Conservation (phyloP, 176 grass and related monocot species). For the Zea mays region Zm-B73-REFERENCE-NAM-5.0 NC_050099.1:208625501-208626000, state of each 20-base stretch:
- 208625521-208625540: conserved; percentile 40
- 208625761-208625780: background rate
- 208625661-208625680: background rate
- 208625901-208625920: conserved; percentile 28
- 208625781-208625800: background rate
- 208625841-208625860: conserved; percentile 16
- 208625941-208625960: conserved; percentile 32
- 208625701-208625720: conserved; percentile 16
- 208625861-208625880: conserved; percentile 25
- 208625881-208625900: conserved; percentile 29
- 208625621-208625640: background rate
- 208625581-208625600: conserved; percentile 25
- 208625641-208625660: background rate
- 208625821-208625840: conserved; percentile 25
- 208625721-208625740: background rate
- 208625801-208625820: conserved; percentile 33
- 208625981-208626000: conserved; percentile 78
- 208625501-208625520: conserved; percentile 51
- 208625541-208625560: conserved; percentile 30
- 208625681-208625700: background rate
- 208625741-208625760: background rate
- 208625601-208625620: conserved; percentile 55
- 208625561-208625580: conserved; percentile 39
- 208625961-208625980: conserved; percentile 91
- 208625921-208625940: conserved; percentile 31